Evolutionary conservation across 495 filamentous ascomycete genomes (phyloP), one percentile per base, ranked within the genome.

Genomic region (Penicillium malachiteum): DNA sequence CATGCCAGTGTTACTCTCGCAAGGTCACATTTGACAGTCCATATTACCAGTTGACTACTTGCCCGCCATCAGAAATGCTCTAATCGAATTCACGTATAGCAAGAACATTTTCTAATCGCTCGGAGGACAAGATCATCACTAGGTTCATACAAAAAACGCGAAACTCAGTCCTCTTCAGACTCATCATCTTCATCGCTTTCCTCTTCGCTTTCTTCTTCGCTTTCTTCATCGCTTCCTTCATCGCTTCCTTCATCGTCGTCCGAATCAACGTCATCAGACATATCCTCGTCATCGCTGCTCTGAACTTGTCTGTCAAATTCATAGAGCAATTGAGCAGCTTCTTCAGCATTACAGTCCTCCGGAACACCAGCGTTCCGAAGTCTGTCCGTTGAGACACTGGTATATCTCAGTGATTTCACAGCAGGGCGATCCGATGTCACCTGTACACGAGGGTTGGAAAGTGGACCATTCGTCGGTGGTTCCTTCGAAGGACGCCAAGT

Each of bases 401-500:
- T 37, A 37, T 37, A 37, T 10, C 9, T 37, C 34, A 37, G 12
- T 9, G 34, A 37, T 37, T 13, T 37, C 9, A 37, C 34, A 9
- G 8, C 34, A 37, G 34, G 34, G 12, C 34, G 34, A 37, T 13
- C 9, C 34, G 2, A 2, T 10, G 8, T 13, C 9, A 37, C 34
- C 12, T 13, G 34, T 1, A 37, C 9, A 37, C 9, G 12, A 13
- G 34, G 34, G 34, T 37, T 37, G 12, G 5, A 37, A 2, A 13
- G 34, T 7, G 1, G 1, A 37, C 12, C 2, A 37, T 9, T 2
- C 2, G 9, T 37, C 8, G 34, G 34, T 5, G 40, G 26, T 3
- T 40, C 47, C n/a, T 40, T 12, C n/a, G 47, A 50, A 39, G 53
- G 56, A 17, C 57, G 59, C 67, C 64, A 72, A 0, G 42, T 52